A percentile compares a stretch with the other conserved stretches of the same genome.
phyloP scores from a whole-genome alignment of 2,329 filamentous ascomycete species.

The Emmonsiellopsis sp. region DNA sequence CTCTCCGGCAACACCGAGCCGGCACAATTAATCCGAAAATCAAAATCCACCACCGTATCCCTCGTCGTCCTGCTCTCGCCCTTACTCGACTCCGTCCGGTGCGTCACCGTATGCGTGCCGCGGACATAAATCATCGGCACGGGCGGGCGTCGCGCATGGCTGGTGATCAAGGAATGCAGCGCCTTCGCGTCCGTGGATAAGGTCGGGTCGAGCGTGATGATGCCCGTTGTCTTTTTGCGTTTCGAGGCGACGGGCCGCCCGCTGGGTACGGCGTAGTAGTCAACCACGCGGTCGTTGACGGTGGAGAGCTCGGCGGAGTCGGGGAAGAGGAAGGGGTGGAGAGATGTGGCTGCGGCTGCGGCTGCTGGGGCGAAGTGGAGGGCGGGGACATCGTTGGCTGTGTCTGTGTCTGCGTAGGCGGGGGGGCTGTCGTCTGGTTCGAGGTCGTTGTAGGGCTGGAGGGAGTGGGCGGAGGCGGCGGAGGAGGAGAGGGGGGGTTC shows the following conservation, averaged over 20 bases:
- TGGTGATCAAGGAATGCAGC: conserved; percentile 37
- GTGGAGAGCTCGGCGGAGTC: neutral
- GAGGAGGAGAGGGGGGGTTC: conserved; percentile 7
- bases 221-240: conserved; percentile 6
- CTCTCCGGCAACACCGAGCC: conserved; percentile 13
- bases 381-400: neutral
- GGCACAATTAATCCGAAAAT: conserved; percentile 19
- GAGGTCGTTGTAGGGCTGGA: conserved; percentile 5
- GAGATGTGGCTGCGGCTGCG: neutral
- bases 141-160: conserved; percentile 41
- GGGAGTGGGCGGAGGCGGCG: conserved; percentile 2
- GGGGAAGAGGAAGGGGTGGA: neutral
- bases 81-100: conserved; percentile 11
- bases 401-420: conserved; percentile 1
- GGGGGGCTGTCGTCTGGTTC: conserved; percentile 6
- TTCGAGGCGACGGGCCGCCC: conserved; percentile 3
- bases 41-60: conserved; percentile 21
- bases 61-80: conserved; percentile 4
- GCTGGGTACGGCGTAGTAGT: conserved; percentile 2
- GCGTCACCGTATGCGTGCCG: conserved; percentile 44
- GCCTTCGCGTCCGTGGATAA: conserved; percentile 38
- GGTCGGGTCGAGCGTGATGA: conserved; percentile 28
- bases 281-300: neutral
- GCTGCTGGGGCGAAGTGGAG: no score
- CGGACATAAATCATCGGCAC: conserved; percentile 44